Percentiles rank a stretch among this genome's conserved stretches.
Evolutionary conservation across 2,329 filamentous ascomycete genomes (phyloP).

Genomic region (Zymoseptoria brevis): DNA sequence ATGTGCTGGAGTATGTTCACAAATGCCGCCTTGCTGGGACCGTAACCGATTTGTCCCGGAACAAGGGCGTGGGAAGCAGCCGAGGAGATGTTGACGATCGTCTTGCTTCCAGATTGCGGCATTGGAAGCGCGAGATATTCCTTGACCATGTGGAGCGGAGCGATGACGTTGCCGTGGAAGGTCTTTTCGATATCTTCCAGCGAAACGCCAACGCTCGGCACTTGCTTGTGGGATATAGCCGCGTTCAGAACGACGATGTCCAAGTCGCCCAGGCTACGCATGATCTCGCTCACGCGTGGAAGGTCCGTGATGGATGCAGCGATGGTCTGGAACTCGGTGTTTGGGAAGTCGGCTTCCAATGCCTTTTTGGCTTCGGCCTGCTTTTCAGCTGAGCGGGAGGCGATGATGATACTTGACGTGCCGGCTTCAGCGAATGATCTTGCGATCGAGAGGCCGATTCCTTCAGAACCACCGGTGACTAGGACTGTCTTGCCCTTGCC

Average conservation of each 20-base stretch:
- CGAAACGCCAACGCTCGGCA: conserved; percentile 22
- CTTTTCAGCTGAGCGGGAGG: conserved; percentile 25
- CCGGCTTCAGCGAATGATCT: conserved; percentile 20
- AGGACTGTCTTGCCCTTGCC: conserved; percentile 20
- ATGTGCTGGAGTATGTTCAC: conserved; percentile 5
- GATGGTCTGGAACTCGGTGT: conserved; percentile 20
- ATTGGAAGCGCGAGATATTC: conserved; percentile 31
- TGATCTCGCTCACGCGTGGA: conserved; percentile 23
- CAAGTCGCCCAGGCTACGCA: conserved; percentile 28
- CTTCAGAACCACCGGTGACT: conserved; percentile 15
- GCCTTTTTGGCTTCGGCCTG: conserved; percentile 31
- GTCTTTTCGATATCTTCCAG: conserved; percentile 34
- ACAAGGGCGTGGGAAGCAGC: conserved; percentile 26
- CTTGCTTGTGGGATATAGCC: conserved; percentile 24
- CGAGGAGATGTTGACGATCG: conserved; percentile 33
- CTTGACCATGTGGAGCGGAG: conserved; percentile 26
- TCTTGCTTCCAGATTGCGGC: conserved; percentile 26
- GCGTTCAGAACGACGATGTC: conserved; percentile 38
- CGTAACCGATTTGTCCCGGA: conserved; percentile 8
- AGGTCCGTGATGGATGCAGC: conserved; percentile 22
- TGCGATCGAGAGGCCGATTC: conserved; percentile 18
- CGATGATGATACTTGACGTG: conserved; percentile 15
- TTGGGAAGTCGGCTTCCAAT: conserved; percentile 29
- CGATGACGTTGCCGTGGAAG: conserved; percentile 30
- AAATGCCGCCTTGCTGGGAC: conserved; percentile 9